These are phyloP conservation scores for Alternaria solani DNA, from an alignment of 2,329 filamentous ascomycete species.

Conservation along the genomic window DNA sequence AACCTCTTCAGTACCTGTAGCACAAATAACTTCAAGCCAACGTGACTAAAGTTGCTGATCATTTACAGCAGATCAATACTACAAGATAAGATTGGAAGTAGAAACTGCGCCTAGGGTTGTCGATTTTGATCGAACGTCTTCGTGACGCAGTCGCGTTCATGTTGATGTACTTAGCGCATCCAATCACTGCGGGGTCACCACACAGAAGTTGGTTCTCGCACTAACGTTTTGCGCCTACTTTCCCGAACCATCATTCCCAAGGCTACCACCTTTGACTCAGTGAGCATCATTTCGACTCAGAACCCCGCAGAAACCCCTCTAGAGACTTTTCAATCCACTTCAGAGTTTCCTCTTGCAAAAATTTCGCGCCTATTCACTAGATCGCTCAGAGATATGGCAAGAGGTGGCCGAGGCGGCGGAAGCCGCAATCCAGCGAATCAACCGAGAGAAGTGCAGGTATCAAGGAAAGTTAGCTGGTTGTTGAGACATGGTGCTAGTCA, in stretches of 20 bases:
- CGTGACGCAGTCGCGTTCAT: neutral
- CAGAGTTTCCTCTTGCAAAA: slow-evolving; percentile 16
- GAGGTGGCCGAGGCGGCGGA: slow-evolving; percentile 46
- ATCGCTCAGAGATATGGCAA: slow-evolving; percentile 29
- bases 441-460: slow-evolving; percentile 56
- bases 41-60: neutral
- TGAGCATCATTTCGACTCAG: slow-evolving; percentile 6
- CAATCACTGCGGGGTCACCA: slow-evolving; percentile 7
- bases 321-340: neutral
- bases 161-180: neutral
- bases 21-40: neutral
- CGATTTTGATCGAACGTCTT: neutral
- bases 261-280: slow-evolving; percentile 20
- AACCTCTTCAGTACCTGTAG: neutral
- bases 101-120: neutral
- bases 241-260: slow-evolving; percentile 2
- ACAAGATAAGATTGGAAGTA: neutral
- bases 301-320: neutral
- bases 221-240: slow-evolving; percentile 11
- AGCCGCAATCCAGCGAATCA: slow-evolving; percentile 49
- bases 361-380: slow-evolving; percentile 29
- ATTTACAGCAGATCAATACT: neutral
- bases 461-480: slow-evolving; percentile 61
- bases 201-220: slow-evolving; percentile 5
- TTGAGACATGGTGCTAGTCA: slow-evolving; percentile 68